A percentile compares a stretch with the other conserved stretches of the same genome.
Evolutionary conservation across 2,329 filamentous ascomycete species (phyloP).

Genomic region (Diaporthe ampelina): DNA sequence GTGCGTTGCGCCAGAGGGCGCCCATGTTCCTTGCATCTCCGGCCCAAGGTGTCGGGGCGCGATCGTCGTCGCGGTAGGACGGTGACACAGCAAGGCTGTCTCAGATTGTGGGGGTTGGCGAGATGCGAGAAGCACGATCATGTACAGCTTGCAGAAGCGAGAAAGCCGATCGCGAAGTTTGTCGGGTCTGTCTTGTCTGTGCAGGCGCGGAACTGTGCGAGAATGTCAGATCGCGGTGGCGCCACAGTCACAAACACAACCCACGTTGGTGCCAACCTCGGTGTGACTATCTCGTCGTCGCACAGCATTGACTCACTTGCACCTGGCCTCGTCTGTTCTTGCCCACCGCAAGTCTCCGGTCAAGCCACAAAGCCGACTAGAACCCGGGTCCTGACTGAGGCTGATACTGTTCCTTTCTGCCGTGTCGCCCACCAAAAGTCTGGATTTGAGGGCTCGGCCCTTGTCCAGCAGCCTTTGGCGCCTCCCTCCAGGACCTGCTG

Average conservation of each 20-base stretch:
- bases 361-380: conserved; percentile 9
- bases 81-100: conserved; percentile 27
- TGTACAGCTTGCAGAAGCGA: conserved; percentile 26
- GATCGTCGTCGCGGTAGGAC: conserved; percentile 28
- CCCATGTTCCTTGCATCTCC: conserved; percentile 7
- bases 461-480: conserved; percentile 10
- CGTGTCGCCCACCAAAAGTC: conserved; percentile 34
- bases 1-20: conserved; percentile 6
- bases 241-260: conserved; percentile 32
- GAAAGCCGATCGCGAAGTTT: conserved; percentile 5
- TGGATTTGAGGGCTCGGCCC: neutral
- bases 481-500: neutral
- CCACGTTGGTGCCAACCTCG: conserved; percentile 28
- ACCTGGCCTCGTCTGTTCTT: conserved; percentile 28
- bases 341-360: conserved; percentile 28
- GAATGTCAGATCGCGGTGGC: conserved; percentile 31
- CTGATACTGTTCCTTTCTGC: conserved; percentile 25
- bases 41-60: conserved; percentile 24
- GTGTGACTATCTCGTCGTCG: conserved; percentile 28
- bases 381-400: conserved; percentile 27
- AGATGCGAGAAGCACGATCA: conserved; percentile 22
- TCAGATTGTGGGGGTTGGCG: conserved; percentile 22
- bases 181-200: conserved; percentile 20
- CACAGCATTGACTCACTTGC: conserved; percentile 32
- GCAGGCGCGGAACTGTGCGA: conserved; percentile 8